phyloP scores from a whole-genome alignment of 768 basidiomycete species.

The Sporobolomyces pararoseus region DNA sequence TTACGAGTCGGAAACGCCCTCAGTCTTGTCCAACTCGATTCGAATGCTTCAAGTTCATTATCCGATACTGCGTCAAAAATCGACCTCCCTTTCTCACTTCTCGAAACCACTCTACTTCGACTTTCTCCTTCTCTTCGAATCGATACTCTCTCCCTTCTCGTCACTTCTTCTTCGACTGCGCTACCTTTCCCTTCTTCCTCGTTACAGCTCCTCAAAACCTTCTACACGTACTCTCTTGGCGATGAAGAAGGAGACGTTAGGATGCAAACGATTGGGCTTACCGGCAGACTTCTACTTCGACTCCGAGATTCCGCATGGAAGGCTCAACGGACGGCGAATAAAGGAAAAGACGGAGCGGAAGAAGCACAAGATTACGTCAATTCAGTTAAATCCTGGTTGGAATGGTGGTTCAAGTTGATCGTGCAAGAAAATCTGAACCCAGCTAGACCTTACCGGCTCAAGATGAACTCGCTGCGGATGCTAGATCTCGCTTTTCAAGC shows the following conservation, averaged over 20 bases:
- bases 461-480: conserved; percentile 37
- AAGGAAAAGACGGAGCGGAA: conserved; percentile 23
- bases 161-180: conserved; percentile 19
- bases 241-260: conserved; percentile 38
- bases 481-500: conserved; percentile 39
- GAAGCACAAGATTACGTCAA: conserved; percentile 23
- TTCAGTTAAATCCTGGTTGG: conserved; percentile 11
- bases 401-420: conserved; percentile 21
- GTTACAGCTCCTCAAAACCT: conserved; percentile 26
- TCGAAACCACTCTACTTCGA: conserved; percentile 22
- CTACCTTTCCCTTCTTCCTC: conserved; percentile 11
- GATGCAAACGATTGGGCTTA: conserved; percentile 22
- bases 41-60: background rate
- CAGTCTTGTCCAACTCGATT: conserved; percentile 29
- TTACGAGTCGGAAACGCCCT: conserved; percentile 34
- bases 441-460: conserved; percentile 36
- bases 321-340: conserved; percentile 20
- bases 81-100: conserved; percentile 22
- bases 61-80: conserved; percentile 4
- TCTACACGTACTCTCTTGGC: conserved; percentile 35
- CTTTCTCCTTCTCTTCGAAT: conserved; percentile 29
- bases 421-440: conserved; percentile 24
- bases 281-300: conserved; percentile 37
- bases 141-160: conserved; percentile 37
- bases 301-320: conserved; percentile 32